Base-by-base conservation (phyloP, 495 filamentous ascomycete species). In the Acidomyces sp. region DNA sequence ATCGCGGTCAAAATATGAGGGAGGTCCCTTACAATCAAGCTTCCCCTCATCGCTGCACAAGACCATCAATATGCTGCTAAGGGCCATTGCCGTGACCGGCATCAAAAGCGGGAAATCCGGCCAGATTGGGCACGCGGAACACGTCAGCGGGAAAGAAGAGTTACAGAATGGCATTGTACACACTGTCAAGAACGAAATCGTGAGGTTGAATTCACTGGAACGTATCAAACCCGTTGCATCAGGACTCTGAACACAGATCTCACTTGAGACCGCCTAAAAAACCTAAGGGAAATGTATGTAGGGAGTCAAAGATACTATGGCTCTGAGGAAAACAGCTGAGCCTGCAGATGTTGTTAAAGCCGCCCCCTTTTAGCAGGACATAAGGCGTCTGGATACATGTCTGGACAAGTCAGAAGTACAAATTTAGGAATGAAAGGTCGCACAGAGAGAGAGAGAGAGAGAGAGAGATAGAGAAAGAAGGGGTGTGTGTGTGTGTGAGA, bases 11-110 rank as follows among this genome's bases (percentile, higher is more conserved):
- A 72, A 41, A 55, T 66, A 11, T 66, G 66, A 13, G 69, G 68
- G 29, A 70, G 69, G 4, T 75, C 72, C 48, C 58, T 76, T 0
- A 68, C 68, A 18, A 70, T 74, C 48, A 76, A 76, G 42, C 64
- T 71, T 39, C 74, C 74, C 56, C 58, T 76, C 6, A 58, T 56
- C 16, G 37, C 55, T 3, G 65, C 66, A 2, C 50, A 59, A 7
- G 33, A 51, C 2, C 34, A 43, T 15, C 68, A 72, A 46, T 43
- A 52, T 13, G 46, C 45, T 0, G 58, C 54, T 3, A 47, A 43
- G n/a, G 62, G 62, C 69, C 3, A 68, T 74, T 35, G 70, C 74
- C 4, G 56, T 76, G n/a, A 70, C 66, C 0, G 70, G 68, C n/a
- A 64, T 58, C 17, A 65, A 69, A 45, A 60, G 56, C 29, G 62